Evolutionary conservation across 1,139 yeast species (phyloP), one percentile per base, ranked within the genome.

Genomic region (Meyerozyma guilliermondii): DNA sequence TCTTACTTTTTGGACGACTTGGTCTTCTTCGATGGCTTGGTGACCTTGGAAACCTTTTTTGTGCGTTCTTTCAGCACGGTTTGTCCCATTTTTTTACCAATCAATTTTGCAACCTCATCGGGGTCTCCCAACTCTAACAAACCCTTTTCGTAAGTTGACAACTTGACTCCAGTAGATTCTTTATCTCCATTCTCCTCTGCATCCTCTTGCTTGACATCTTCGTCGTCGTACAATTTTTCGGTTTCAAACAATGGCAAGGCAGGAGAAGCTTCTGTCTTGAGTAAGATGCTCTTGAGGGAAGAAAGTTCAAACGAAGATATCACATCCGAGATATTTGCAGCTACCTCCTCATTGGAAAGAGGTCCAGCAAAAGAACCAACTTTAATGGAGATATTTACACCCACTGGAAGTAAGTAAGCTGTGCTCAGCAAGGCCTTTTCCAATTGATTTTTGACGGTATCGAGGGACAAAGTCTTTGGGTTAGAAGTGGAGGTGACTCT

Each of bases 211-310:
- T 41, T 46, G 9, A 51, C 47, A 40, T 51, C 54, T 2, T 43
- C 40, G 6, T 65, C 66, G 35, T 65, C 58, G 60, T 77, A 80
- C 40, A 87, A 71, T 46, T 71, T 74, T 31, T 83, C 83, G 39
- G 84, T 71, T 56, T 83, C 78, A 65, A 73, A 92, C 47, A 92
- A 71, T 35, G 98, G 98, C 56, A 92, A 71, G 17, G 92, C 78
- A 23, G 97, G 96, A 20, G 96, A 87, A 38, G 65, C 62, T 43
- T 73, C 68, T 11, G 92, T 74, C 67, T 88, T 88, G 50, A 91
- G 62, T 63, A 80, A 80, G 38, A 88, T 67, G 36, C 83, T 71
- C 62, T 87, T 81, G 54, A 77, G 61, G 24, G 59, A 54, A 18
- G 66, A 60, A 38, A 63, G 60, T 20, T 72, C 62, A 49, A 91